phyloP scores from a whole-genome alignment of 306 rosid species.

The Lathyrus tuberosus region DNA sequence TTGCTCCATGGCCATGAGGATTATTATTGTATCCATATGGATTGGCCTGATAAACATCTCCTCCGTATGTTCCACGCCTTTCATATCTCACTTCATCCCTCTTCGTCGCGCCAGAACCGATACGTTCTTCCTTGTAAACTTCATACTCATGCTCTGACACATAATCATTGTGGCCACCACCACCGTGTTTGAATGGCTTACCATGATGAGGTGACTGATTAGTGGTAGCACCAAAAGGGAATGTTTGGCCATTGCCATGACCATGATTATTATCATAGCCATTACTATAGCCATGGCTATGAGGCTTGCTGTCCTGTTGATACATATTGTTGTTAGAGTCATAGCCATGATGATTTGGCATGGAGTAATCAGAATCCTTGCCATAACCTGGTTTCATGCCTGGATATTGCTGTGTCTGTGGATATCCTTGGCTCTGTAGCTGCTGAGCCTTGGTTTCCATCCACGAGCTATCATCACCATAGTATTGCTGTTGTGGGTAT shows the following conservation, averaged over 20 bases:
- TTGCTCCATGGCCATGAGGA: slow-evolving; percentile 27
- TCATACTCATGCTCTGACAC: slow-evolving; percentile 11
- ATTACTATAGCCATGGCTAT: background rate
- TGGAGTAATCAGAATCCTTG: background rate
- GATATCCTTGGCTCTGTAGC: slow-evolving; percentile 2
- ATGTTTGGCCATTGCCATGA: background rate
- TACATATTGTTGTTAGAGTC: slow-evolving; percentile 6
- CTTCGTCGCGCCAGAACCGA: slow-evolving; percentile 8
- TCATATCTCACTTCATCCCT: slow-evolving; percentile 43
- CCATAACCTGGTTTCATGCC: background rate
- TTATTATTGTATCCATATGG: slow-evolving; percentile 21
- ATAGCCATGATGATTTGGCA: slow-evolving; percentile 3
- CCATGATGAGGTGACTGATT: background rate
- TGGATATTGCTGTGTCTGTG: background rate
- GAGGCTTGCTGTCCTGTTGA: background rate
- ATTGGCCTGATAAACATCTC: slow-evolving; percentile 11
- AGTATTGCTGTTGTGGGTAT: slow-evolving; percentile 39
- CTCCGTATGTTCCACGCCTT: slow-evolving; percentile 22
- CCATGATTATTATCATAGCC: background rate
- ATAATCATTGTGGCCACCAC: slow-evolving; percentile 28
- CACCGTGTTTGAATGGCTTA: slow-evolving; percentile 2
- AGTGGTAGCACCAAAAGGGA: slow-evolving; percentile 1
- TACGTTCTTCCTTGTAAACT: slow-evolving; percentile 24
- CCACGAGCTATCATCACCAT: slow-evolving; percentile 37
- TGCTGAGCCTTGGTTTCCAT: slow-evolving; percentile 1